Evolutionary conservation across 1,284 basidiomycete genomes (phyloP), one percentile per base, ranked within the genome.

Genomic region (Sparassis latifolia): DNA sequence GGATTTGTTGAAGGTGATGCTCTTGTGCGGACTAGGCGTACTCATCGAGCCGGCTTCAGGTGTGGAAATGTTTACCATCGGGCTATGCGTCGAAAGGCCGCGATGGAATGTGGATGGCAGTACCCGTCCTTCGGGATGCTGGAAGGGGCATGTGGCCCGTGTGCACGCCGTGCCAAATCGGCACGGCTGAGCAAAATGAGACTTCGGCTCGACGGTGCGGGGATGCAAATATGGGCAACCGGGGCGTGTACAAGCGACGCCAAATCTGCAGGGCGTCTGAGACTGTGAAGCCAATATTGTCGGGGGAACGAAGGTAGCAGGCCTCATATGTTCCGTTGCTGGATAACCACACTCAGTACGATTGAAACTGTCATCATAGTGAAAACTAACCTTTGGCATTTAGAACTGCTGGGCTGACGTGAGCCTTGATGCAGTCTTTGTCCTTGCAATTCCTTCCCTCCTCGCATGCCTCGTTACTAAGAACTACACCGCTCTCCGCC

Each of bases 391-490:
- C 75, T 62, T 76, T 71, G 33, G 75, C 70, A 61, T 84, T 83
- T 5, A 82, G 71, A 28, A 83, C 82, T 5, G 92, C 90, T 6
- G 92, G 89, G 61, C 89, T 92, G 53, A 92, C 86, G 66, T 96
- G 92, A 30, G 82, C 82, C 68, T 91, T 91, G 52, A 88, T 80
- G 65, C 92, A 96, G 68, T 96, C 92, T 62, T 89, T 83, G 66
- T 97, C 91, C 64, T 87, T 86, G 69, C 94, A 97, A 42, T 86
- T 73, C 62, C 84, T 86, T 20, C 90, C 90, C 41, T 85, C 82
- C 60, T 90, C 86, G 66, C 93, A 97, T 27, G 89, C 76, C 55
- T 96, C 94, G 54, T 89, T 92, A 60, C 88, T 92, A 52, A 97
- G 73, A 2, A 97, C 94, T 57, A 97, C 79, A n/a, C 93, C 94